phyloP scores from a whole-genome alignment of 2,329 filamentous ascomycete species.

The Alternaria angustiovoidea region DNA sequence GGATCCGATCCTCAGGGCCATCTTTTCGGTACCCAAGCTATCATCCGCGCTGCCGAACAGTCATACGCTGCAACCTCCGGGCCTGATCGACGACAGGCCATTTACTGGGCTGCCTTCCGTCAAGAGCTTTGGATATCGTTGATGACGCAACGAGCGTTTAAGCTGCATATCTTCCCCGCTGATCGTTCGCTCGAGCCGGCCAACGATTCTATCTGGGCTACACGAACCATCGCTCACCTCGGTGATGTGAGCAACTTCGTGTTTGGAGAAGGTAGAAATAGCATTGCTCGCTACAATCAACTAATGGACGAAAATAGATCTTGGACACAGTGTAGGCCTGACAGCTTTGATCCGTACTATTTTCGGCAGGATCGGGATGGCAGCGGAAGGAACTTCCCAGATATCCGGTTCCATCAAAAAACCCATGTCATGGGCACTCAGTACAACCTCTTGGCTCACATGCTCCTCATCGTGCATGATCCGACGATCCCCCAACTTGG shows the following conservation, averaged over 20 bases:
- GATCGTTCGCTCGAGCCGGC: slow-evolving; percentile 52
- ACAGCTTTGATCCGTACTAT: slow-evolving; percentile 48
- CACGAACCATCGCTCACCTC: slow-evolving; percentile 52
- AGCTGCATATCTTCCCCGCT: slow-evolving; percentile 48
- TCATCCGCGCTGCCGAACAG: slow-evolving; percentile 46
- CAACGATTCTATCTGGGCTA: slow-evolving; percentile 54
- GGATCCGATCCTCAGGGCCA: slow-evolving; percentile 50
- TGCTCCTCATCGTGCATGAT: slow-evolving; percentile 48
- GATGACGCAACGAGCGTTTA: slow-evolving; percentile 48
- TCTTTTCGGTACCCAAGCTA: slow-evolving; percentile 50
- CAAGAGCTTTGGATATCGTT: slow-evolving; percentile 51
- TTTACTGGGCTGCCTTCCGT: slow-evolving; percentile 50
- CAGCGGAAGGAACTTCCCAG: slow-evolving; percentile 46
- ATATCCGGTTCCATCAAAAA: slow-evolving; percentile 47
- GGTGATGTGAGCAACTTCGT: slow-evolving; percentile 50
- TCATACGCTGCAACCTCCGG: slow-evolving; percentile 43
- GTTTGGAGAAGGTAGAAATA: slow-evolving; percentile 46
- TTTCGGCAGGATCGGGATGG: slow-evolving; percentile 44
- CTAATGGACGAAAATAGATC: slow-evolving; percentile 47
- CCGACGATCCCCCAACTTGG: slow-evolving; percentile 49
- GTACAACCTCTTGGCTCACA: slow-evolving; percentile 48
- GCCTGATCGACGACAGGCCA: slow-evolving; percentile 46
- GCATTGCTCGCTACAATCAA: slow-evolving; percentile 37
- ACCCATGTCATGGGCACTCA: slow-evolving; percentile 45
- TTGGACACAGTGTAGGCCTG: slow-evolving; percentile 43